Base-by-base conservation (phyloP, 1,139 yeast species). In the Hemisphaericaspora xylofermentans region DNA sequence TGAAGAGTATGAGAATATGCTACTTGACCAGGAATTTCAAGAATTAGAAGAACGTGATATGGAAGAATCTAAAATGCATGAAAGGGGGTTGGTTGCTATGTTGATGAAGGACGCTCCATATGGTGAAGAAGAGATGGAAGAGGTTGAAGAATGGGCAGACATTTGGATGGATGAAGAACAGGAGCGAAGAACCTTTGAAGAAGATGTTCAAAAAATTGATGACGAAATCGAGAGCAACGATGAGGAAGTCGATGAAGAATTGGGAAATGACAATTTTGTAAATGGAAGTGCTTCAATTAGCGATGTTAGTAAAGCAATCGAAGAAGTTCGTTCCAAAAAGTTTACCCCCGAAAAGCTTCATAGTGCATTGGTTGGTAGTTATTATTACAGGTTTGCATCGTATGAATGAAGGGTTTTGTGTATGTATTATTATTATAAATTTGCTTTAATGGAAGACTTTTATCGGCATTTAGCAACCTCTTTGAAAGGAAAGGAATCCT, bases 41-140 rank as follows among this genome's bases (percentile, higher is more conserved):
- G 35, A 38, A 6, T 39, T 56, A n/a, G 57, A 58, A 13, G 36
- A 32, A 21, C 30, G 33, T 3, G 61, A 57, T 38, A 24, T 19
- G 7, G 36, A 35, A 17, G 52, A 52, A 10, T 56, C 58, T 22
- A 39, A 43, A 18, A 43, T 47, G 35, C 43, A 58, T 38, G 61
- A 58, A 31, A 43, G 56, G 18, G 58, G 56, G 6, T 41, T 57
- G 26, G 43, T 44, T 34, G 33, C 29, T 10, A 38, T 43, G 38
- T 38, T 53, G 10, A 30, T 43, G 46, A 43, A 41, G 12, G 39
- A 43, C n/a, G 34, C 37, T 21, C 25, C 42, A 9, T 27, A 40
- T 10, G 33, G 38, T 19, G 42, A 41, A 15, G 36, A 38, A 19
- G 43, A 45, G 22, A 38, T 12, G 10, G 17, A 28, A 22, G 33